Percentiles rank a stretch among this genome's conserved stretches.
These are phyloP conservation scores for Ettlia oleoabundans DNA, from an alignment of 139 green algal species.

Conservation along the genomic window DNA sequence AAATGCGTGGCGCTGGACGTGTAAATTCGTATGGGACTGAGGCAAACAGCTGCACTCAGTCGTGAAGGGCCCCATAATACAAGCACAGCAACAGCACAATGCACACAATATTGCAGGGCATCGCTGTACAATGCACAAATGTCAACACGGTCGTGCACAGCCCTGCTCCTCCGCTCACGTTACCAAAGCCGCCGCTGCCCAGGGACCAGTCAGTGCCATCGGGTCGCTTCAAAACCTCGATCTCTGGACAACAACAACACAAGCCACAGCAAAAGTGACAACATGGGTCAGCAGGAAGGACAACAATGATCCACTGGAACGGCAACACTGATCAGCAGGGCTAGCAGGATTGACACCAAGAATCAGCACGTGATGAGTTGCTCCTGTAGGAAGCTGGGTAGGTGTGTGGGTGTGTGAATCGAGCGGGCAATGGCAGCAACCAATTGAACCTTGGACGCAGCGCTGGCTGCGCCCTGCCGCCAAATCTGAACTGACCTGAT, in stretches of 20 bases:
- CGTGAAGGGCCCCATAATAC: too few species aligned
- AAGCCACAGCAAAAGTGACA: not conserved
- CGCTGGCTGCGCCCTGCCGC: not conserved
- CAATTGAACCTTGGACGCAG: not conserved
- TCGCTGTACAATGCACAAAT: too few species aligned
- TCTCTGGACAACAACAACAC: conserved; percentile 3
- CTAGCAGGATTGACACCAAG: too few species aligned
- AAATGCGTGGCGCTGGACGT: too few species aligned
- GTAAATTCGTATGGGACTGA: too few species aligned
- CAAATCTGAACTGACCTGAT: not conserved
- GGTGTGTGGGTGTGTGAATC: too few species aligned
- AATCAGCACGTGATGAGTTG: too few species aligned
- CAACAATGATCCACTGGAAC: not conserved
- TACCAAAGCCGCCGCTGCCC: conserved; percentile 47
- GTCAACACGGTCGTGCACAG: not conserved
- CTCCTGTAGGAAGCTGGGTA: too few species aligned
- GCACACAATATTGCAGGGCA: too few species aligned
- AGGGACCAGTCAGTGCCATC: conserved; percentile 52
- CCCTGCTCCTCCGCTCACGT: not conserved
- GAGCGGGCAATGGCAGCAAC: not conserved
- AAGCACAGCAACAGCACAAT: too few species aligned
- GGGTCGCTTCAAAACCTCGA: conserved; percentile 30
- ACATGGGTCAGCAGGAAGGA: not conserved
- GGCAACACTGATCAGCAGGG: too few species aligned
- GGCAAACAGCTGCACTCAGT: too few species aligned